These are phyloP conservation scores for Symbiodinium natans DNA, from an alignment of 73 alveolate genomes.

Conservation along the genomic window DNA sequence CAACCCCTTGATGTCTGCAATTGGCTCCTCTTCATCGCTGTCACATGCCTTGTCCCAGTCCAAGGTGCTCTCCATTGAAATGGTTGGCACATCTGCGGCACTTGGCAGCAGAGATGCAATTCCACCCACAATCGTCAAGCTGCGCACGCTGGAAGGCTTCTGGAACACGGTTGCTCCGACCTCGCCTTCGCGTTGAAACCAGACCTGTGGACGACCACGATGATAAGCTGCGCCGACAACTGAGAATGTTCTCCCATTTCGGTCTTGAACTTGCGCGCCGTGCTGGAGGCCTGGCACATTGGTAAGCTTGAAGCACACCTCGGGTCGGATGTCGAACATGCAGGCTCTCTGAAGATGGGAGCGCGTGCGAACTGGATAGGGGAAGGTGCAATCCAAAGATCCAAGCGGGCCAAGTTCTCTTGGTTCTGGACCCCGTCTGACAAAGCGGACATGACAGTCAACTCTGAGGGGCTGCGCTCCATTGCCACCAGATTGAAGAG, in stretches of 20 bases:
- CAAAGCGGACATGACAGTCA: not conserved
- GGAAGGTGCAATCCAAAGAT: not conserved
- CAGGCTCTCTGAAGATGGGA: not conserved
- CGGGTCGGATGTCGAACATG: not conserved
- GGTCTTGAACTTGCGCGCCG: not conserved
- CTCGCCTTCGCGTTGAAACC: slow-evolving; percentile 5
- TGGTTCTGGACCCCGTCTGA: not conserved
- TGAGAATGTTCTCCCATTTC: not conserved
- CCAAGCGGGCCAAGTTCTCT: not conserved
- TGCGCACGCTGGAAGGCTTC: not conserved
- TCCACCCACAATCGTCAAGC: not conserved
- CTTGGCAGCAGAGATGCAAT: not conserved
- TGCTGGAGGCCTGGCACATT: not conserved
- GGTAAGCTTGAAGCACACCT: not conserved
- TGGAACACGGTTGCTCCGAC: not conserved
- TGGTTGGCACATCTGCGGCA: not conserved
- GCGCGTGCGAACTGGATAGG: not conserved
- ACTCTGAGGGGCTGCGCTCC: slow-evolving; percentile 9
- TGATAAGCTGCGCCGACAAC: not conserved
- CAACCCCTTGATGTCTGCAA: not conserved
- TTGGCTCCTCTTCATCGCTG: not conserved
- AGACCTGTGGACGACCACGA: not conserved
- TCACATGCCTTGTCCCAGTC: slow-evolving; percentile 12
- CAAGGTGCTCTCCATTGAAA: not conserved
- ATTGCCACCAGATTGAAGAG: not conserved